Evolutionary conservation across 768 basidiomycete species (phyloP), one percentile per base, ranked within the genome.

Genomic region (Basidioascus undulatus): DNA sequence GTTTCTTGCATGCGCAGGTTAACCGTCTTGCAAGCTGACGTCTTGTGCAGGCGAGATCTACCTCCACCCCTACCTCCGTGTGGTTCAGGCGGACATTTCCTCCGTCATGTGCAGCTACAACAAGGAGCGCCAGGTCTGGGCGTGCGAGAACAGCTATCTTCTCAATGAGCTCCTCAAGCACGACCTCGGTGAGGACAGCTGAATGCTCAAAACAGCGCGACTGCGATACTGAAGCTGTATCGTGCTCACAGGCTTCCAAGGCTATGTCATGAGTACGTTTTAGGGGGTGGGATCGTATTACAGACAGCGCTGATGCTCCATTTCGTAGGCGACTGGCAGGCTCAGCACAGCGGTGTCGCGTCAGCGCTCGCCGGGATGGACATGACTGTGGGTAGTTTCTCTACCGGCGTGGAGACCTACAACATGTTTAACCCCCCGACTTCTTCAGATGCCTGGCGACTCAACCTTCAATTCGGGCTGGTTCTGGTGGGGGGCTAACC

Each of bases 51-150:
- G 25, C 13, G 5, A 27, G 28, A 39, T 39, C 19, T 42, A n/a
- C 35, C 32, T 70, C 72, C 48, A 43, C 42, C 40, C 42, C 5
- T 42, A 39, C 33, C 32, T 40, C 1, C 15, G 25, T 25, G 32
- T 24, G 12, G 33, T 43, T 15, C 42, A 37, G 11, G 47, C 48
- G 25, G 37, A 47, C 23, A 72, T 75, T 9, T 62, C 71, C 1
- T 68, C 67, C 39, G 59, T 78, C 44, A 80, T 80, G 76, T 80
- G 76, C 62, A 71, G 70, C 35, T 77, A 77, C 57, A 76, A 70
- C 71, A 39, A 28, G 70, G 59, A 15, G 15, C 26, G 34, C 37
- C 11, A 11, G 9, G 18, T 15, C 35, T 10, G 13, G 11, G 75
- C 78, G 0, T 80, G 77, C 55, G 71, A 79, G 52, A 76, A 77